Percentiles rank a stretch among this genome's conserved stretches.
These are phyloP conservation scores for Capsella bursapastoris DNA, from an alignment of 345 rosid genomes.

Conservation along the genomic window DNA sequence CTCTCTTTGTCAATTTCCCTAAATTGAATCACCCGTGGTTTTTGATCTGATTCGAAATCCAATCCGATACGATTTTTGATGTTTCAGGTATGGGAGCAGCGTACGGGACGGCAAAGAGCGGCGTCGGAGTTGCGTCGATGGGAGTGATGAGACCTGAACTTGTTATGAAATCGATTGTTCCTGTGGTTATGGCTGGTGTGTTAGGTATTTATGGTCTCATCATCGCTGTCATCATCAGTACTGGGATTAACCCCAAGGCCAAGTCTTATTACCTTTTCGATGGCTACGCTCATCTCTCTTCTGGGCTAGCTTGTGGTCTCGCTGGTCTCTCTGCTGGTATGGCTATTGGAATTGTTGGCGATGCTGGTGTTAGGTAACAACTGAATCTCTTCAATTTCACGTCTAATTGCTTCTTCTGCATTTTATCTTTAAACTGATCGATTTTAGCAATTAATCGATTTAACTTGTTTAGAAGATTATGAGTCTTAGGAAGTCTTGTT, in stretches of 20 bases:
- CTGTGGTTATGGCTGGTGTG: slow-evolving; percentile 87
- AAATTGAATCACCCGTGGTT: not conserved
- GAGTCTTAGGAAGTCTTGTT: too few species aligned
- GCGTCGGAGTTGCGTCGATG: slow-evolving; percentile 79
- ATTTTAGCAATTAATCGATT: not conserved
- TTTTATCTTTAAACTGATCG: not conserved
- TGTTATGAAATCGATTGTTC: slow-evolving; percentile 82
- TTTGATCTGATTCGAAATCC: not conserved
- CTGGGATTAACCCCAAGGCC: slow-evolving; percentile 78
- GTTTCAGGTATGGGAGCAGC: slow-evolving; percentile 77
- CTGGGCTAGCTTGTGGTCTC: slow-evolving; percentile 54
- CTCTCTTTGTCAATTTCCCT: not conserved
- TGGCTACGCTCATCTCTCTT: slow-evolving; percentile 74
- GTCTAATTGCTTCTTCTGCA: not conserved
- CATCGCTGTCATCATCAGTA: slow-evolving; percentile 77
- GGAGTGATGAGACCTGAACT: slow-evolving; percentile 88
- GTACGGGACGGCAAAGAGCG: slow-evolving; percentile 81
- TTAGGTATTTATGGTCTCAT: slow-evolving; percentile 77
- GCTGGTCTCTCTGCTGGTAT: slow-evolving; percentile 44
- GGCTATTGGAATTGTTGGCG: slow-evolving; percentile 47
- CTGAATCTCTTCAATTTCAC: not conserved
- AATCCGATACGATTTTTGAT: slow-evolving; percentile 7
- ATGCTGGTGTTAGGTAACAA: slow-evolving; percentile 43
- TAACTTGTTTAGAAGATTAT: not conserved
- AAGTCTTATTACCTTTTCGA: slow-evolving; percentile 70